Base-by-base conservation (phyloP, 257 asterid genomes). In the Asclepias syriaca region DNA sequence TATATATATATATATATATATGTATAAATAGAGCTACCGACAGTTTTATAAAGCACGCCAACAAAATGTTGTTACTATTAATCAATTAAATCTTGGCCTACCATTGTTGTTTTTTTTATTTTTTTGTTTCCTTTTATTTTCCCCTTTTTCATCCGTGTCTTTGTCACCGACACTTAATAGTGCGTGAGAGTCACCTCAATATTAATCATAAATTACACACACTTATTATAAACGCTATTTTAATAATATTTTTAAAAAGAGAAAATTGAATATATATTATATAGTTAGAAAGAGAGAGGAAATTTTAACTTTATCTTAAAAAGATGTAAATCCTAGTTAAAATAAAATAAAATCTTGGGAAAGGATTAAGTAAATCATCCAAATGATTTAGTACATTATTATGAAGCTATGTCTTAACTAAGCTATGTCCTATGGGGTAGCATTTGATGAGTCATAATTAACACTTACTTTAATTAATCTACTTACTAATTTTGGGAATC, bases 1-100 rank as follows among this genome's bases (percentile, higher is more conserved):
- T 60, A 43, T 43, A 43, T 6, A 43, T 40, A 1, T 40, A 6
- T 40, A 8, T 43, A 43, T 43, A 43, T 43, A 11, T 43, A 9
- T 43, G 48, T 43, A 43, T 43, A 43, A 43, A 43, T 2, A 43
- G 18, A 13, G 67, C 67, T 64, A 48, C 68, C 68, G 68, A 64
- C 68, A 64, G 49, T 64, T 21, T 15, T 16, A 27, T 1, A 46
- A 61, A 32, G 46, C 67, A 34, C 13, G 18, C 67, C 16, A 5
- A 0, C 6, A 16, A 64, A 19, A 24, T 58, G 64, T 57, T 22
- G 37, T 24, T 43, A 43, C 1, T 24, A 14, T 56, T 51, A 2
- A 57, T 57, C 13, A 22, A 57, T 57, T 15, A 58, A 58, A 37
- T 63, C 68, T 37, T 64, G 50, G 50, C 68, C 50, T 64, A 37